Conservation (phyloP, 768 basidiomycete genomes). For the Cyclocybe aegerita region DNA sequence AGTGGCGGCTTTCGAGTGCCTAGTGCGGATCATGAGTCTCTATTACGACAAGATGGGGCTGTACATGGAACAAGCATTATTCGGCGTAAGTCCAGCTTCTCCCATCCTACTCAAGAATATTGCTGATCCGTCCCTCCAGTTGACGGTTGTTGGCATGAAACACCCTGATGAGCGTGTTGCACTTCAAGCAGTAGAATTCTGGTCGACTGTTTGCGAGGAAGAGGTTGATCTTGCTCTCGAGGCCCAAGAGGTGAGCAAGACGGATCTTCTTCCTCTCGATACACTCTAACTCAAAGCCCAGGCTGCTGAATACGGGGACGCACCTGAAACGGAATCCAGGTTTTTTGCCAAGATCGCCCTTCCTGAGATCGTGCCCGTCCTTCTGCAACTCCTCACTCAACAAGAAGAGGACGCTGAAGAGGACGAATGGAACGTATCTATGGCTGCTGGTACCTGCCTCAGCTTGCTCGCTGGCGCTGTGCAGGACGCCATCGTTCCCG, state of each 20-base stretch:
- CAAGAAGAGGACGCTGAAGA: conserved; percentile 98
- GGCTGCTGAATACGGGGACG: conserved; percentile 89
- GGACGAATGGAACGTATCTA: conserved; percentile 98
- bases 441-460: conserved; percentile 95
- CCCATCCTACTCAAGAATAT: background rate
- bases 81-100: conserved; percentile 67
- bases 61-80: conserved; percentile 99
- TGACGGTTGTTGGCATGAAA: conserved; percentile 98
- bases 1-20: conserved; percentile 93
- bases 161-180: conserved; percentile 88
- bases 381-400: conserved; percentile 82
- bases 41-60: conserved; percentile 99
- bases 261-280: conserved; percentile 6
- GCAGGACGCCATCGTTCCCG: conserved; percentile 85
- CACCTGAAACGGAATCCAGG: conserved; percentile 81
- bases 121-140: conserved; percentile 40
- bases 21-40: conserved; percentile 94
- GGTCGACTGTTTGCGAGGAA: conserved; percentile 98
- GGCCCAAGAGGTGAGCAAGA: conserved; percentile 72
- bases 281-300: conserved; percentile 24
- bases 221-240: conserved; percentile 92
- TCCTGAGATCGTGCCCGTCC: conserved; percentile 91
- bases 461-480: conserved; percentile 88
- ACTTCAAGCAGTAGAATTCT: conserved; percentile 97
- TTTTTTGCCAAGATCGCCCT: conserved; percentile 94